A percentile compares a stretch with the other conserved stretches of the same genome.
Evolutionary conservation across 108 stramenopile species (phyloP).

Genomic region (Epipyxis sp.): DNA sequence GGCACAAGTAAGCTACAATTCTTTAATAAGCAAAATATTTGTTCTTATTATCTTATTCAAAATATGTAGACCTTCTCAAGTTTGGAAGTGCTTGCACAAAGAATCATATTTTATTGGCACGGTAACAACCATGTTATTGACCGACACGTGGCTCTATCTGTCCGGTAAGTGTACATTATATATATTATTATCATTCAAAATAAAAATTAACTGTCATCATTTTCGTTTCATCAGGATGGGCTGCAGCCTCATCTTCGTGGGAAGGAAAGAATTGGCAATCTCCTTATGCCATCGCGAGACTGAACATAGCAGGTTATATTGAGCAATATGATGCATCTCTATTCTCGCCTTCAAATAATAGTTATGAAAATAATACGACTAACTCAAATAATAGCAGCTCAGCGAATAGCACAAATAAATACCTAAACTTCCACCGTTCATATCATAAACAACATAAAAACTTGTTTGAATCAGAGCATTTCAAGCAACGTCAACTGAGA

Average conservation of each 20-base stretch:
- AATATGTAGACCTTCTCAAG: too few species aligned
- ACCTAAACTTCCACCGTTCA: too few species aligned
- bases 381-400: too few species aligned
- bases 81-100: background rate
- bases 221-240: background rate
- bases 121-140: background rate
- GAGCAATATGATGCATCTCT: slow-evolving; percentile 32
- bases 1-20: background rate
- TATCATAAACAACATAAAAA: too few species aligned
- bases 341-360: too few species aligned
- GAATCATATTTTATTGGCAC: background rate
- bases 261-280: background rate
- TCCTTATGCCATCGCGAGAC: background rate
- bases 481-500: too few species aligned
- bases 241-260: slow-evolving; percentile 54
- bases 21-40: background rate
- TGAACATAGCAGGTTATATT: slow-evolving; percentile 14
- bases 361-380: too few species aligned
- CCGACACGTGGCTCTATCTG: background rate
- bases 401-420: too few species aligned
- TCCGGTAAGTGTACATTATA: background rate
- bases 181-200: background rate
- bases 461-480: too few species aligned
- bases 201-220: background rate
- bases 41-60: background rate